A percentile compares a stretch with the other conserved stretches of the same genome.
Evolutionary conservation across 257 asterid species (phyloP).

Genomic region (Craterostigma plantagineum): DNA sequence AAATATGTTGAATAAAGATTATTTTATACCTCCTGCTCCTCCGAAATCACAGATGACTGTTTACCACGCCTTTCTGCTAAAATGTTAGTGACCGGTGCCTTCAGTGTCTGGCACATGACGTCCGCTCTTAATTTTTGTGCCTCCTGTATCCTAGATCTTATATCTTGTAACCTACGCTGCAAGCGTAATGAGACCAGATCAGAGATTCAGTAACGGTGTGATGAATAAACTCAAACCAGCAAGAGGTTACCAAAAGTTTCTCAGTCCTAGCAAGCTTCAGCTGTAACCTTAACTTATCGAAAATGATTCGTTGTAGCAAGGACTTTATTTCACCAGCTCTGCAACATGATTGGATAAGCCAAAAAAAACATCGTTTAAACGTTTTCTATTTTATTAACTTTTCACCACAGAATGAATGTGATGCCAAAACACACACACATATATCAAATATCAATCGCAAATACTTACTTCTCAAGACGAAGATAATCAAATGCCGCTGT

Average conservation of each 20-base stretch:
- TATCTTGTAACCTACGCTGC: conserved; percentile 44
- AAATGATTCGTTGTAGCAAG: conserved; percentile 36
- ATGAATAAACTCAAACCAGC: conserved; percentile 11
- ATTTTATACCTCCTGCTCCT: conserved; percentile 13
- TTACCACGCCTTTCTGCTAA: conserved; percentile 14
- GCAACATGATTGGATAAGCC: conserved; percentile 17
- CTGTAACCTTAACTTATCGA: conserved; percentile 48
- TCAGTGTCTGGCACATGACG: conserved; percentile 14
- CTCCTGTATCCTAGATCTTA: conserved; percentile 44
- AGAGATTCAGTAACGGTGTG: conserved; percentile 2
- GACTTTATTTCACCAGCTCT: conserved; percentile 42
- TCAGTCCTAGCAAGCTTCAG: conserved; percentile 42
- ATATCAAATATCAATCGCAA: conserved; percentile 9
- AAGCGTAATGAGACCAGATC: conserved; percentile 12
- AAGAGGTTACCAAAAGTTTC: conserved; percentile 43
- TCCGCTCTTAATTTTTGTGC: conserved; percentile 24
- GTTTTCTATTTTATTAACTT: too few relatives aligned
- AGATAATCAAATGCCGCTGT: conserved; percentile 16
- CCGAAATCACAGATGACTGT: conserved; percentile 14
- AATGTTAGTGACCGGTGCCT: conserved; percentile 12
- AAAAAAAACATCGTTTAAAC: not conserved
- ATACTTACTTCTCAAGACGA: conserved; percentile 41
- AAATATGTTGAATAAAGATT: too few relatives aligned
- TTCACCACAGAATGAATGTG: too few relatives aligned
- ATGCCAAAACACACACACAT: conserved; percentile 7